phyloP scores from a whole-genome alignment of 73 alveolate species.

The Paramecium tetraurelia region DNA sequence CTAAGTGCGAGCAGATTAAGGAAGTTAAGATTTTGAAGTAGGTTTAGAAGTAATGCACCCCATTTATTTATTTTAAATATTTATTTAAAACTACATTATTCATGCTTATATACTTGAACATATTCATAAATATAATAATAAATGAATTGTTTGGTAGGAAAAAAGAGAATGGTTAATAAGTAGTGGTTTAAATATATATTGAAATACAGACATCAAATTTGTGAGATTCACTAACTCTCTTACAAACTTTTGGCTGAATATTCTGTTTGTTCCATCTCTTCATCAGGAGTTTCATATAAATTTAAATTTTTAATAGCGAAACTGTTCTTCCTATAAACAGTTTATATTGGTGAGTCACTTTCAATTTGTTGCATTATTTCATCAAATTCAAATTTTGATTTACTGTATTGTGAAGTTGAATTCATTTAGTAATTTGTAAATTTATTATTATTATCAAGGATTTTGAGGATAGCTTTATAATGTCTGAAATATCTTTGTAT shows the following conservation, averaged over 20 bases:
- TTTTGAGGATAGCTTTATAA: background rate
- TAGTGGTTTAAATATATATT: background rate
- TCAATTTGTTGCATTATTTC: background rate
- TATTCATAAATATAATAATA: background rate
- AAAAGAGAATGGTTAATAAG: background rate
- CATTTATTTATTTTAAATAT: constrained; percentile 5
- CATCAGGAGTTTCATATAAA: background rate
- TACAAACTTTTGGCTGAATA: background rate
- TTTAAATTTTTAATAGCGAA: background rate
- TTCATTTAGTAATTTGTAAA: background rate
- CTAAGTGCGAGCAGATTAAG: background rate
- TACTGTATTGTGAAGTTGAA: background rate
- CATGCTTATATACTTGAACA: background rate
- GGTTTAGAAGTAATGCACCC: background rate
- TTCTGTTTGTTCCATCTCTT: background rate
- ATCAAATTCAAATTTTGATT: background rate
- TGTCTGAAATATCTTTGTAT: background rate
- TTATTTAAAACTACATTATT: background rate
- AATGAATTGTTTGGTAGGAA: background rate
- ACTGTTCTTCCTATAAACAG: background rate
- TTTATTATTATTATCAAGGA: background rate
- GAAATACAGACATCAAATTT: background rate
- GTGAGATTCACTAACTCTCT: background rate
- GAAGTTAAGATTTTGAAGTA: background rate
- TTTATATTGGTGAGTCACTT: background rate